phyloP scores from a whole-genome alignment of 2,329 filamentous ascomycete species.

The Exophiala lecanii-corni region DNA sequence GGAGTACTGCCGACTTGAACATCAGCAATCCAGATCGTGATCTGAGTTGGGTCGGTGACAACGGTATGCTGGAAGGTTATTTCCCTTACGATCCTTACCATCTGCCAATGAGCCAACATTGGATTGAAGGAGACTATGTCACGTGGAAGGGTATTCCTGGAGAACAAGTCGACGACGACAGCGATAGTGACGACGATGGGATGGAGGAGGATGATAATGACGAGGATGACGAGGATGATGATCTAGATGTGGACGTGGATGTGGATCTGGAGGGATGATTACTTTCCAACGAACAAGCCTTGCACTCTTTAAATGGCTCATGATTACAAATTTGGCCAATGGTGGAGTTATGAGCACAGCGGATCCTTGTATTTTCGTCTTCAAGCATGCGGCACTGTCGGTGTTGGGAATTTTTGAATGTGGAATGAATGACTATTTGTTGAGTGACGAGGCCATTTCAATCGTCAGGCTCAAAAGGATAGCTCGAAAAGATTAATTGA shows the following conservation, averaged over 20 bases:
- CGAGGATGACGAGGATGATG: constrained; percentile 39
- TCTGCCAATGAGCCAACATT: constrained; percentile 77
- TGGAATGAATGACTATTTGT: no score
- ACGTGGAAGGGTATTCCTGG: constrained; percentile 73
- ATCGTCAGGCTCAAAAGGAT: no score
- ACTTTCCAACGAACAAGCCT: background rate
- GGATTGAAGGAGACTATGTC: constrained; percentile 81
- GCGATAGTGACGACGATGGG: constrained; percentile 43
- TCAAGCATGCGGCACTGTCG: no score
- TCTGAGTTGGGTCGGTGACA: constrained; percentile 60
- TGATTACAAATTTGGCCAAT: no score
- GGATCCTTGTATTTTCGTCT: no score
- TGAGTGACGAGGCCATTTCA: no score
- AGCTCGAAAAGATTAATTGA: no score
- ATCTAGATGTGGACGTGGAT: constrained; percentile 15
- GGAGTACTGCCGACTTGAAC: constrained; percentile 33
- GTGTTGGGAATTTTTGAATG: no score
- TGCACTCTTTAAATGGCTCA: no score
- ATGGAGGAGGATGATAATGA: constrained; percentile 43
- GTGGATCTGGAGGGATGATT: background rate
- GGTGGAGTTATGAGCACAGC: no score
- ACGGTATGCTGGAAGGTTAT: constrained; percentile 82
- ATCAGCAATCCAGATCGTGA: constrained; percentile 50
- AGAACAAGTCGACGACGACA: constrained; percentile 55
- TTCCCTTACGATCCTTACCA: constrained; percentile 98